Evolutionary conservation across 768 basidiomycete genomes (phyloP).

Genomic region (Tylopilus rubrobrunneus): DNA sequence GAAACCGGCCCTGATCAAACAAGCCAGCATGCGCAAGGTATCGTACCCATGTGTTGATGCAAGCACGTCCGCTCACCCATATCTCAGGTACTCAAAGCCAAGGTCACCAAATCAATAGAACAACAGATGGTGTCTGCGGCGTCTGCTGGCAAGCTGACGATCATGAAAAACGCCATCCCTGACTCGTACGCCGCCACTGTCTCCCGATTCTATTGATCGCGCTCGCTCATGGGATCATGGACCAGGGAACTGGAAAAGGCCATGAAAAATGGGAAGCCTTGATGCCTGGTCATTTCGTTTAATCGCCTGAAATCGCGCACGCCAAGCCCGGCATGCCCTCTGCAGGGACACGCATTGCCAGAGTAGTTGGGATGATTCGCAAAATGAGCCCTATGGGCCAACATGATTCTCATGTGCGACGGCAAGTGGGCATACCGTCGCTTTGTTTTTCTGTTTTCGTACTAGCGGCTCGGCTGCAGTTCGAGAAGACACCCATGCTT

Average conservation of each 20-base stretch:
- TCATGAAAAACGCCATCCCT: slow-evolving; percentile 70
- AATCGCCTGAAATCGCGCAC: slow-evolving; percentile 3
- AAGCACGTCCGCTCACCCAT: background rate
- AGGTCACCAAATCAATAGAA: slow-evolving; percentile 91
- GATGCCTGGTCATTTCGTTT: slow-evolving; percentile 6
- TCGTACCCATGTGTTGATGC: background rate
- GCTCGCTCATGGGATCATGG: background rate
- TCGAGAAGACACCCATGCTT: background rate
- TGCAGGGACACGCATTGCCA: slow-evolving; percentile 4
- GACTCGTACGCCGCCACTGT: slow-evolving; percentile 22
- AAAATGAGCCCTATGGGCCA: background rate
- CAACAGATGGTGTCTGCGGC: slow-evolving; percentile 88
- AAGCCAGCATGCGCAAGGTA: slow-evolving; percentile 77
- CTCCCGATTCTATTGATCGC: background rate
- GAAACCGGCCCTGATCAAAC: slow-evolving; percentile 67
- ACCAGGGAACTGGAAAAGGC: slow-evolving; percentile 20
- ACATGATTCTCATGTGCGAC: background rate
- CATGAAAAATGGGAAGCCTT: slow-evolving; percentile 16
- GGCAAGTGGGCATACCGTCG: background rate
- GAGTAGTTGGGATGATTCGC: background rate
- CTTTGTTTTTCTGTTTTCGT: background rate
- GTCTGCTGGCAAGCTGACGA: slow-evolving; percentile 83
- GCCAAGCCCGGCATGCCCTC: background rate
- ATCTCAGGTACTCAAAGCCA: slow-evolving; percentile 72
- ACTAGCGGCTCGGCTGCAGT: background rate